phyloP scores from a whole-genome alignment of 164 flowering plant species.

The Tinospora cordifolia region DNA sequence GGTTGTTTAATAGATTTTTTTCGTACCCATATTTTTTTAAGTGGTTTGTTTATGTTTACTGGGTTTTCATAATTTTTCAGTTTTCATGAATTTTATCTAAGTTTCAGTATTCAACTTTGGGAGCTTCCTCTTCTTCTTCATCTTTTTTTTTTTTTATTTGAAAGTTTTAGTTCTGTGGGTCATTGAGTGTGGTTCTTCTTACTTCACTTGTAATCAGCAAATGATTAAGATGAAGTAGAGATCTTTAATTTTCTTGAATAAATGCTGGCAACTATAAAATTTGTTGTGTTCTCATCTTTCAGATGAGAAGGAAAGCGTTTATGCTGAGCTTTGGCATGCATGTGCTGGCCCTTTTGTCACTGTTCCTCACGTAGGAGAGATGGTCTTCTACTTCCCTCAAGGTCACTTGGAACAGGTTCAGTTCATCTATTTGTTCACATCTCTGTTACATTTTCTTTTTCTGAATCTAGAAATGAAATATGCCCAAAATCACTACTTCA shows the following conservation, averaged over 20 bases:
- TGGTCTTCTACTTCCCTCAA: slow-evolving; percentile 57
- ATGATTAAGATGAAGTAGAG: too few relatives aligned
- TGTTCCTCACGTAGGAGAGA: slow-evolving; percentile 39
- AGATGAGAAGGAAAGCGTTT: slow-evolving; percentile 26
- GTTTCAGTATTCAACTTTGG: neutral
- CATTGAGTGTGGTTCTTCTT: neutral
- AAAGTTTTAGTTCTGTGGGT: neutral
- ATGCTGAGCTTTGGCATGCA: slow-evolving; percentile 43
- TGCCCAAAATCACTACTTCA: too few relatives aligned
- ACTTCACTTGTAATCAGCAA: neutral
- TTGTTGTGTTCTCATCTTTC: slow-evolving; percentile 2
- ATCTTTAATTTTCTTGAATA: neutral
- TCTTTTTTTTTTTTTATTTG: neutral
- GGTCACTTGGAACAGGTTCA: slow-evolving; percentile 63
- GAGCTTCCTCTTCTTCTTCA: neutral
- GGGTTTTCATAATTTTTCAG: too few relatives aligned
- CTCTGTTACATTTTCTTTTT: slow-evolving; percentile 1
- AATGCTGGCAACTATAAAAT: neutral
- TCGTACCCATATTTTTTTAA: neutral
- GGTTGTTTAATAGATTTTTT: neutral
- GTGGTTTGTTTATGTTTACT: neutral
- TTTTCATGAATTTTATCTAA: neutral
- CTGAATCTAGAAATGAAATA: too few relatives aligned
- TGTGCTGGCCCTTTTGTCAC: slow-evolving; percentile 51
- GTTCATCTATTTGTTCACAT: slow-evolving; percentile 1